A percentile compares a stretch with the other conserved stretches of the same genome.
These are phyloP conservation scores for Saturnispora saitoi DNA, from an alignment of 805 yeast species.

Conservation along the genomic window DNA sequence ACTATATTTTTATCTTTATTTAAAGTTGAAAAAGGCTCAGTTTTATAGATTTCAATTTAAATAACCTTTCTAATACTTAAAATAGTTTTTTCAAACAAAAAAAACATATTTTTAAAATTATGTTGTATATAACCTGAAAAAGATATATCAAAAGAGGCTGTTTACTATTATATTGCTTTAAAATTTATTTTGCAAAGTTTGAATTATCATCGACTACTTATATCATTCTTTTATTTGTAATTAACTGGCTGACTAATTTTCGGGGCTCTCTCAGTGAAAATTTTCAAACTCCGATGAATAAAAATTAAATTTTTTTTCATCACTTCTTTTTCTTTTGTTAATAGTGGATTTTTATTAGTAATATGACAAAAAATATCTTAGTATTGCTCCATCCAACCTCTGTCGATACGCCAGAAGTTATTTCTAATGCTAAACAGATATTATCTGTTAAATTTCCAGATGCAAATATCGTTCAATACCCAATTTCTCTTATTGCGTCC, in stretches of 20 bases:
- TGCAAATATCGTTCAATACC: constrained; percentile 37
- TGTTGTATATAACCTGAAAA: no score
- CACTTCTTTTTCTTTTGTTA: not conserved
- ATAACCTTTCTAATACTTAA: no score
- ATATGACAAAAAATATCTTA: constrained; percentile 22
- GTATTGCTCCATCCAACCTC: constrained; percentile 60
- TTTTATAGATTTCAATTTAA: not conserved
- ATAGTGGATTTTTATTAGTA: not conserved
- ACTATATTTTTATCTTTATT: not conserved
- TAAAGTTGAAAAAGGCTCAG: not conserved
- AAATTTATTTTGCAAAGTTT: no score
- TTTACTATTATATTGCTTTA: no score
- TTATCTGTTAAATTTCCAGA: constrained; percentile 25
- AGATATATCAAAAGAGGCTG: no score
- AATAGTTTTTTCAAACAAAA: no score
- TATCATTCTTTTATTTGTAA: no score
- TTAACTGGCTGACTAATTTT: constrained; percentile 3
- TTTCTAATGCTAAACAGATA: constrained; percentile 32
- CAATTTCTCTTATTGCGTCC: constrained; percentile 50
- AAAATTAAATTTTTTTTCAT: not conserved
- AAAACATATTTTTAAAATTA: no score
- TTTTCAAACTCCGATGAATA: not conserved
- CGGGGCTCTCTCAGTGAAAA: not conserved
- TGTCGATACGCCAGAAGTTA: constrained; percentile 45
- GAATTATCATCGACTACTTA: no score